Base-by-base conservation (phyloP, 345 rosid genomes). In the Acer campestre region DNA sequence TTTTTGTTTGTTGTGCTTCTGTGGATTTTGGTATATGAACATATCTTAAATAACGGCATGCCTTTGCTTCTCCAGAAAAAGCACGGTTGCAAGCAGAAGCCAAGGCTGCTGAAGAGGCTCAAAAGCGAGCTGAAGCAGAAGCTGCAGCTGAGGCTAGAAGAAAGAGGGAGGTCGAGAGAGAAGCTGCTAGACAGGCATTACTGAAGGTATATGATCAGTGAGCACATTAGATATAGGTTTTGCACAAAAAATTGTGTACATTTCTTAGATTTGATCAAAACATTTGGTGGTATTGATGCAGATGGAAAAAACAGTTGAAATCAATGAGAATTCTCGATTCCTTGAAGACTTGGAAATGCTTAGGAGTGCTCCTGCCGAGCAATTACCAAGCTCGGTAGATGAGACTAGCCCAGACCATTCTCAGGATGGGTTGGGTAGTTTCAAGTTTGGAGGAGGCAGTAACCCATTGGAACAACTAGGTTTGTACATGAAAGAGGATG, bases 241-340 rank as follows among this genome's bases (percentile, higher is more conserved):
- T 11, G 63, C 42, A 1, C 38, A 11, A 7, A 11, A 31, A 10
- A 23, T 40, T 23, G 49, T 75, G 67, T 61, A 59, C 2, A 7
- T 42, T 1, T 9, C 44, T 40, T 22, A 63, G 67, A 55, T 68
- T 53, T 72, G 66, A 44, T 72, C 64, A 46, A 65, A 46, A 38
- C 56, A 22, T 5, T 59, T 68, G 61, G 58, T 67, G 69, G 74
- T 64, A 58, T 62, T 76, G 65, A 4, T 86, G 81, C 88, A 96
- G 99, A 92, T 96, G 92, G 99, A 96, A 75, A 96, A 89, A 82
- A 96, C 98, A 9, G 95, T 96, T n/a, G 97, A 92, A 71, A 94
- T 96, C 73, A 91, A 92, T 49, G 99, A 92, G 89, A 94, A 89
- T 83, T 84, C 94, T 75, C 86, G 88, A 69, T 94, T 94, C 77